phyloP scores from a whole-genome alignment of 164 flowering plant species.

The Warburgia ugandensis region DNA sequence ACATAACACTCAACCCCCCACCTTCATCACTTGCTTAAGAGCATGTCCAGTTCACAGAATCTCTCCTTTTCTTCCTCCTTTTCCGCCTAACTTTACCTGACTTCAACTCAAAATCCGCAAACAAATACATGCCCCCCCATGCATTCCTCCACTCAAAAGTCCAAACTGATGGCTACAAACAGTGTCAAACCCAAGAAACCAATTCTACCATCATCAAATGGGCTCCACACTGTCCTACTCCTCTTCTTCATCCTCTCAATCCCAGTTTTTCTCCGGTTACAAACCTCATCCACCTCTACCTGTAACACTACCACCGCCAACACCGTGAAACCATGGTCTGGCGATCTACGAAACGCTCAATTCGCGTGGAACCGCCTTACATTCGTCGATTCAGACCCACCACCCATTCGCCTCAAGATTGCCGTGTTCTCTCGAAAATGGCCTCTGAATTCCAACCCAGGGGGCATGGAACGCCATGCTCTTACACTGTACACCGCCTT shows the following conservation, averaged over 20 bases:
- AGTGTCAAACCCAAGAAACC: slow-evolving; percentile 29
- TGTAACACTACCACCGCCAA: slow-evolving; percentile 21
- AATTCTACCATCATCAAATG: slow-evolving; percentile 19
- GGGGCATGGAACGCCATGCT: slow-evolving; percentile 98
- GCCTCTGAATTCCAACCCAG: slow-evolving; percentile 60
- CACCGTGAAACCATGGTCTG: slow-evolving; percentile 35
- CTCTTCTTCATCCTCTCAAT: slow-evolving; percentile 64
- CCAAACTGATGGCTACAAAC: slow-evolving; percentile 28
- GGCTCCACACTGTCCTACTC: slow-evolving; percentile 54
- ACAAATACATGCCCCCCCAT: slow-evolving; percentile 1
- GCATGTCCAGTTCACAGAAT: slow-evolving; percentile 16
- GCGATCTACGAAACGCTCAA: slow-evolving; percentile 57
- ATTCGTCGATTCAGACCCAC: slow-evolving; percentile 20
- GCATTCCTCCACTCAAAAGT: not conserved
- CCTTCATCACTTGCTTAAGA: slow-evolving; percentile 21
- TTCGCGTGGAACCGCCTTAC: slow-evolving; percentile 78
- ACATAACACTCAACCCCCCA: slow-evolving; percentile 1
- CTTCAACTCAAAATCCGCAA: not conserved
- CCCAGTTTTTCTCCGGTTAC: slow-evolving; percentile 57
- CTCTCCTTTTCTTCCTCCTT: slow-evolving; percentile 1
- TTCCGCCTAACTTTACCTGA: not conserved
- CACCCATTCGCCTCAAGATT: slow-evolving; percentile 36
- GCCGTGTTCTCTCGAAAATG: slow-evolving; percentile 92
- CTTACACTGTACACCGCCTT: slow-evolving; percentile 54
- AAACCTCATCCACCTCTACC: slow-evolving; percentile 16